Conservation (phyloP, 306 rosid species). For the Prunus davidiana region DNA sequence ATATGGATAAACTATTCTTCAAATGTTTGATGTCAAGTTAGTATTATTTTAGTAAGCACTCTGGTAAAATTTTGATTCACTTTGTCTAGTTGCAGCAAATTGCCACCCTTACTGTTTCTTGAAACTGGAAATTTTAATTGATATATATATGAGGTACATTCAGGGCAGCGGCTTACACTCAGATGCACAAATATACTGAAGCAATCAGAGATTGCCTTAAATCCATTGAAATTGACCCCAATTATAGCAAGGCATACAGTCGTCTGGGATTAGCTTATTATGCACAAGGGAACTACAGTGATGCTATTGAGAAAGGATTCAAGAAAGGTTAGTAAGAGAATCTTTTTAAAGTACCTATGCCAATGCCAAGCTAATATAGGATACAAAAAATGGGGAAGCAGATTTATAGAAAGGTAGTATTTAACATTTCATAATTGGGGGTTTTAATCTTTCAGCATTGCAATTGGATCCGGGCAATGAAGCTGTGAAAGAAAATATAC, state of each 20-base stretch:
- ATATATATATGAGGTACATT: slow-evolving; percentile 20
- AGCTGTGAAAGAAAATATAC: slow-evolving; percentile 74
- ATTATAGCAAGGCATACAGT: slow-evolving; percentile 90
- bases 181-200: slow-evolving; percentile 58
- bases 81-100: slow-evolving; percentile 14
- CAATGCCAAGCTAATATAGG: background rate
- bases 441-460: slow-evolving; percentile 59
- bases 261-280: slow-evolving; percentile 82
- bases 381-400: background rate
- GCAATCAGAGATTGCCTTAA: slow-evolving; percentile 74
- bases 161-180: slow-evolving; percentile 99
- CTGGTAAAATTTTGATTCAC: background rate
- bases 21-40: background rate
- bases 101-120: slow-evolving; percentile 15
- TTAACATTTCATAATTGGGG: slow-evolving; percentile 12
- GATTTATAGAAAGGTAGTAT: background rate
- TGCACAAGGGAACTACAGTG: slow-evolving; percentile 79
- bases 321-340: slow-evolving; percentile 55
- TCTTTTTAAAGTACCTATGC: background rate
- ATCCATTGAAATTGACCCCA: slow-evolving; percentile 82
- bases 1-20: too few relatives aligned
- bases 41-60: background rate
- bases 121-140: slow-evolving; percentile 15
- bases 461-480: slow-evolving; percentile 82
- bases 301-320: slow-evolving; percentile 73